Percentiles rank a stretch among this genome's conserved stretches.
Conservation (phyloP, 371 early-diverging fungal species). For the Apophysomyces variabilis region DNA sequence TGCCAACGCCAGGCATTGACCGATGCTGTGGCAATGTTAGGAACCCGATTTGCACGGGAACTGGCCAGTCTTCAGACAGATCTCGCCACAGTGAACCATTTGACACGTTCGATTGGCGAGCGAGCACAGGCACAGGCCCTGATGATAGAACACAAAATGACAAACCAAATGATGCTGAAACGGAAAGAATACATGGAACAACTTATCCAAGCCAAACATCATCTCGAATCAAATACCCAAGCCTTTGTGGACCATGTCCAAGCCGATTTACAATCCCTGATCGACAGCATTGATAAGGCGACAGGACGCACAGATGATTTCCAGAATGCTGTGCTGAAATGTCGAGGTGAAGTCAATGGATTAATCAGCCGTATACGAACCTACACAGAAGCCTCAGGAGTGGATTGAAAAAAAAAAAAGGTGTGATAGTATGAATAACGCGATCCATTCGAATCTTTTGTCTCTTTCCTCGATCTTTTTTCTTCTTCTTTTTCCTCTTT, state of each 20-base stretch:
- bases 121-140: constrained; percentile 15
- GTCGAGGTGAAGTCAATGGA: constrained; percentile 33
- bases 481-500: too few species aligned
- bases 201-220: constrained; percentile 9
- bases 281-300: neutral
- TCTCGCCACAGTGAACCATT: constrained; percentile 20
- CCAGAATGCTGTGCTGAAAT: constrained; percentile 21
- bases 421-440: neutral
- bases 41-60: constrained; percentile 28
- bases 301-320: constrained; percentile 14
- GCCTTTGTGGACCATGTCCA: constrained; percentile 19
- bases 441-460: neutral
- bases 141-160: constrained; percentile 17
- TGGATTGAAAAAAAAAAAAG: neutral
- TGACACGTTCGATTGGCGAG: constrained; percentile 17
- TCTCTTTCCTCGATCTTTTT: neutral
- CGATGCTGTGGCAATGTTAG: constrained; percentile 24
- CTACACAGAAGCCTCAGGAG: neutral
- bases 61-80: constrained; percentile 20
- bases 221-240: constrained; percentile 11
- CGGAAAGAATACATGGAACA: constrained; percentile 7
- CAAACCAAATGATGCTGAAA: constrained; percentile 24
- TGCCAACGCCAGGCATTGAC: constrained; percentile 29
- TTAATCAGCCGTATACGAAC: constrained; percentile 29
- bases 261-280: constrained; percentile 17